Conservation (phyloP, 805 yeast species). For the Metahyphopichia silvanorum region DNA sequence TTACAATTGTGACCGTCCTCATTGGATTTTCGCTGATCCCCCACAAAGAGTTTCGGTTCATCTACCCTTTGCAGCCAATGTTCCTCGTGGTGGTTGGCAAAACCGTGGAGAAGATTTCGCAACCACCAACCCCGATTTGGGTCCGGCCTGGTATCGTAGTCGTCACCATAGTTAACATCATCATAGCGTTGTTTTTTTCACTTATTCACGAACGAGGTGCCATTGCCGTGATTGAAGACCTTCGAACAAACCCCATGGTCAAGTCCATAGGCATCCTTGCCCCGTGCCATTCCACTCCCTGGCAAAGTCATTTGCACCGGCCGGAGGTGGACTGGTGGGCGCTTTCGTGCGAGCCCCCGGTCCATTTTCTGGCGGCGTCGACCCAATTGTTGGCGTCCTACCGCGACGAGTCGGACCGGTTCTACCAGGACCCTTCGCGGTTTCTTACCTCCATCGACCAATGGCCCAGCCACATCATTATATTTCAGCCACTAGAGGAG, state of each 20-base stretch:
- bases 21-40: slow-evolving; percentile 58
- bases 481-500: slow-evolving; percentile 63
- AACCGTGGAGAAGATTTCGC: slow-evolving; percentile 25
- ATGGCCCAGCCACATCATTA: slow-evolving; percentile 36
- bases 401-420: slow-evolving; percentile 82
- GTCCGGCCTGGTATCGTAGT: too few species aligned
- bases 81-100: slow-evolving; percentile 51
- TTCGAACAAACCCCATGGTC: slow-evolving; percentile 41
- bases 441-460: slow-evolving; percentile 50
- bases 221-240: slow-evolving; percentile 56
- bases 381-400: slow-evolving; percentile 39
- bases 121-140: too few species aligned
- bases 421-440: slow-evolving; percentile 63
- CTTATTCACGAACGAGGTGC: slow-evolving; percentile 85
- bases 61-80: slow-evolving; percentile 81
- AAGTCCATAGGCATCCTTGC: slow-evolving; percentile 74
- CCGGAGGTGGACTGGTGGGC: slow-evolving; percentile 53
- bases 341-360: slow-evolving; percentile 90
- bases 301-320: slow-evolving; percentile 80
- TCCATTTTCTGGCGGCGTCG: slow-evolving; percentile 28
- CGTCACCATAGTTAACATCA: slow-evolving; percentile 29
- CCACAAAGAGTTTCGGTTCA: slow-evolving; percentile 90
- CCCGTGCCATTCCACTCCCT: slow-evolving; percentile 98
- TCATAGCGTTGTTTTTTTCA: slow-evolving; percentile 51
- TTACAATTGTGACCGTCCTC: slow-evolving; percentile 39